phyloP scores from a whole-genome alignment of 1,139 yeast species.

The Nakaseomyces delphensis region DNA sequence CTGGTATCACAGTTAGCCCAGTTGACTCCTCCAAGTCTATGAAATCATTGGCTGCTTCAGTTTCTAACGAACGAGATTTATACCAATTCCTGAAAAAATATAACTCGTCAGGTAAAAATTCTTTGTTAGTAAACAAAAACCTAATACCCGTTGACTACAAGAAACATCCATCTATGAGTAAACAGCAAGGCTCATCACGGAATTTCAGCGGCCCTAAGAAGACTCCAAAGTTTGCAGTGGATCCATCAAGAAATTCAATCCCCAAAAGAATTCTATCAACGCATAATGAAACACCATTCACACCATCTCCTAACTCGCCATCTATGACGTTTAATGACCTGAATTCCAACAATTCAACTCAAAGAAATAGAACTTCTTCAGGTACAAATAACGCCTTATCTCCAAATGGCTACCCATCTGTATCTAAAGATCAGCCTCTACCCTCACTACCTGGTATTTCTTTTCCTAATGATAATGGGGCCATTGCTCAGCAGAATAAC shows the following conservation, averaged over 20 bases:
- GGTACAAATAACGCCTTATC: slow-evolving; percentile 2
- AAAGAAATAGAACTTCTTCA: background rate
- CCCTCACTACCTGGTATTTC: slow-evolving; percentile 6
- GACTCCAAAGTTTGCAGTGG: slow-evolving; percentile 23
- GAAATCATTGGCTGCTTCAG: slow-evolving; percentile 64
- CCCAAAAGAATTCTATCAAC: slow-evolving; percentile 30
- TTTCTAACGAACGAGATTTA: slow-evolving; percentile 77
- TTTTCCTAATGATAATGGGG: background rate
- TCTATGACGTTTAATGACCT: slow-evolving; percentile 1
- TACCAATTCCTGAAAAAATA: slow-evolving; percentile 55
- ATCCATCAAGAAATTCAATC: slow-evolving; percentile 27
- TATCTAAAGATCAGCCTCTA: slow-evolving; percentile 5
- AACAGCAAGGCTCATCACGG: slow-evolving; percentile 9
- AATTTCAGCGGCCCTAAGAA: slow-evolving; percentile 13
- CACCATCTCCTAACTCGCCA: slow-evolving; percentile 9
- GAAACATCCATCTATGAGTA: slow-evolving; percentile 61
- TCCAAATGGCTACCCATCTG: background rate
- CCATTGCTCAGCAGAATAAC: background rate
- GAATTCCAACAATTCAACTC: background rate
- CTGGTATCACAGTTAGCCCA: slow-evolving; percentile 78
- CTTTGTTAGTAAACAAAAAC: slow-evolving; percentile 27
- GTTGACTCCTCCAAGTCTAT: slow-evolving; percentile 51
- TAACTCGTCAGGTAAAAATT: slow-evolving; percentile 35
- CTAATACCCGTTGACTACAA: slow-evolving; percentile 65
- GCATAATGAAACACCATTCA: slow-evolving; percentile 29